These are phyloP conservation scores for Coniosporium apollinis DNA, from an alignment of 495 filamentous ascomycete genomes.

Conservation along the genomic window DNA sequence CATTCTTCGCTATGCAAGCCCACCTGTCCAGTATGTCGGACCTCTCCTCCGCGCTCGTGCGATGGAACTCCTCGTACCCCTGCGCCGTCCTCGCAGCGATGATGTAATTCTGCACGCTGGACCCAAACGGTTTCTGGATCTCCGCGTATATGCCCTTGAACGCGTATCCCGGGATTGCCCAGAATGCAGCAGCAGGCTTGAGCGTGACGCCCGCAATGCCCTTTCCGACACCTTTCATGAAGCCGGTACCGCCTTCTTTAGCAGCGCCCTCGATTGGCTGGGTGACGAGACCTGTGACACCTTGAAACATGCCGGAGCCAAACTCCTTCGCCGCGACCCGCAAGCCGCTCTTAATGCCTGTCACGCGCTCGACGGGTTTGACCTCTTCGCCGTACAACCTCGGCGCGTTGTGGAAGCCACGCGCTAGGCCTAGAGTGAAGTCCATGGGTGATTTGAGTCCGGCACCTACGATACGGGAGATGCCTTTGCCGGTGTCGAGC, in stretches of 20 bases:
- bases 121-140: conserved; percentile 44
- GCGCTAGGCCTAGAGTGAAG: conserved; percentile 57
- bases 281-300: conserved; percentile 53
- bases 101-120: conserved; percentile 52
- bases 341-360: conserved; percentile 48
- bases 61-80: conserved; percentile 44
- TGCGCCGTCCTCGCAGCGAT: conserved; percentile 54
- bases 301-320: conserved; percentile 31
- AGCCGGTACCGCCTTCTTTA: conserved; percentile 50
- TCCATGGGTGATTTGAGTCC: conserved; percentile 67
- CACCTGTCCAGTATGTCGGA: conserved; percentile 40
- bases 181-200: conserved; percentile 48
- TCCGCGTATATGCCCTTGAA: conserved; percentile 63
- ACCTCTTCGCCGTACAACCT: conserved; percentile 65
- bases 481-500: conserved; percentile 42
- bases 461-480: conserved; percentile 49
- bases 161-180: conserved; percentile 48
- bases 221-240: conserved; percentile 60
- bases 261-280: conserved; percentile 50
- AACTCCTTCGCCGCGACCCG: conserved; percentile 25
- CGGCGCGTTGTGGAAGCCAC: conserved; percentile 75
- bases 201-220: conserved; percentile 54
- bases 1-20: conserved; percentile 33
- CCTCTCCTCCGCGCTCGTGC: conserved; percentile 33
- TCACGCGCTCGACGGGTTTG: conserved; percentile 49